A percentile compares a stretch with the other conserved stretches of the same genome.
Conservation (phyloP, 176 grass and related monocot species). For the Eremochloa ophiuroides region DNA sequence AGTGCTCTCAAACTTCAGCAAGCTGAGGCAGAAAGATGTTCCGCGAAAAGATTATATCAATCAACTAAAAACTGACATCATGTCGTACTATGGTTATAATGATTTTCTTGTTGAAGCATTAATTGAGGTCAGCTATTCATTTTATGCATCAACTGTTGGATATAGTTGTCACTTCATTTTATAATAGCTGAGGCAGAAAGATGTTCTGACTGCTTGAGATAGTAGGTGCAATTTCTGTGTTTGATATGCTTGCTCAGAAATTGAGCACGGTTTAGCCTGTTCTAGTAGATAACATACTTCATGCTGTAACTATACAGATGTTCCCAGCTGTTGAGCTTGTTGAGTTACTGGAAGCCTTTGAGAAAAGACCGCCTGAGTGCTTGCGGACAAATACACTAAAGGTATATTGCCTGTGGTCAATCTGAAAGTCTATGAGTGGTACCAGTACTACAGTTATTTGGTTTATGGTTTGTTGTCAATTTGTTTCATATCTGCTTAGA, state of each 20-base stretch:
- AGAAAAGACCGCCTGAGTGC: conserved; percentile 89
- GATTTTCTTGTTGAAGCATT: conserved; percentile 84
- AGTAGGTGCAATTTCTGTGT: conserved; percentile 1
- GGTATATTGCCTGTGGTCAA: conserved; percentile 39
- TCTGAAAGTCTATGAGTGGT: not conserved
- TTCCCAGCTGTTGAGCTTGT: conserved; percentile 86
- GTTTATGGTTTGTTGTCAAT: not conserved
- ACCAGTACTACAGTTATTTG: not conserved
- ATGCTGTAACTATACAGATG: conserved; percentile 46
- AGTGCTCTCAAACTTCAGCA: conserved; percentile 85
- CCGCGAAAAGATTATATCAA: conserved; percentile 77
- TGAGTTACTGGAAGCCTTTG: conserved; percentile 90
- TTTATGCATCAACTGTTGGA: conserved; percentile 23
- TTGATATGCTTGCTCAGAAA: conserved; percentile 3
- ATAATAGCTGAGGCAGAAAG: not conserved
- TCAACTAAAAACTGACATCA: conserved; percentile 86
- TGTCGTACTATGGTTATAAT: conserved; percentile 92
- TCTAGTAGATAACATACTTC: conserved; percentile 1
- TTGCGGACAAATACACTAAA: conserved; percentile 91
- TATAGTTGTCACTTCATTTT: not conserved
- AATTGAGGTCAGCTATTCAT: conserved; percentile 56
- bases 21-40: conserved; percentile 70
- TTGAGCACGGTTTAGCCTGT: not conserved
- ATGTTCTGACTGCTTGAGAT: not conserved
- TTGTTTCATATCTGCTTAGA: not conserved